These are phyloP conservation scores for Suillus ampliporus DNA, from an alignment of 768 basidiomycete species.

Conservation along the genomic window DNA sequence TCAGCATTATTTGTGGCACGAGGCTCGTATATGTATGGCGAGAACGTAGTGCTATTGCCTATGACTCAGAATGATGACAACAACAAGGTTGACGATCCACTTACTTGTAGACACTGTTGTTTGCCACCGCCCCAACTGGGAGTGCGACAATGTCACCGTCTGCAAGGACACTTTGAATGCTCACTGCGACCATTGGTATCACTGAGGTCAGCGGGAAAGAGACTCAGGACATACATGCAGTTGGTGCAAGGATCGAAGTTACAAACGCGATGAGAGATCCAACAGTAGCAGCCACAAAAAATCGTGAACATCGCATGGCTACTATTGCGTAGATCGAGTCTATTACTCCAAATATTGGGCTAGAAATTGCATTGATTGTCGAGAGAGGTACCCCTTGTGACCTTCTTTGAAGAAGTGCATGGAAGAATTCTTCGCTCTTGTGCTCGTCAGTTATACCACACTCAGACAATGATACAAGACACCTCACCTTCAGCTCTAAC, in stretches of 20 bases:
- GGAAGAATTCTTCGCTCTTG: slow-evolving; percentile 38
- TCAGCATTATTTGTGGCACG: slow-evolving; percentile 16
- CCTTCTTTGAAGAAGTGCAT: slow-evolving; percentile 15
- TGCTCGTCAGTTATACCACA: neutral
- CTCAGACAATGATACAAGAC: neutral
- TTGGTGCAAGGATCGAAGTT: slow-evolving; percentile 29
- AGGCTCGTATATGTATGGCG: neutral
- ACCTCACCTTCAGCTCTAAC: slow-evolving; percentile 23
- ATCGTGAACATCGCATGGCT: slow-evolving; percentile 26
- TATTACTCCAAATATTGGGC: slow-evolving; percentile 26
- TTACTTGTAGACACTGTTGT: slow-evolving; percentile 34
- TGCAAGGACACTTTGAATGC: slow-evolving; percentile 26
- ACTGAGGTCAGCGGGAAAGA: neutral
- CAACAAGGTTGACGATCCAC: neutral
- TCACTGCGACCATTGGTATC: slow-evolving; percentile 17
- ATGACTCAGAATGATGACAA: neutral
- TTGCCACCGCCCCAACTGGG: slow-evolving; percentile 25
- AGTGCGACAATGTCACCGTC: slow-evolving; percentile 31
- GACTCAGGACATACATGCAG: slow-evolving; percentile 25
- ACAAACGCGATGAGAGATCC: slow-evolving; percentile 26
- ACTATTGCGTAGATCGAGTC: slow-evolving; percentile 23
- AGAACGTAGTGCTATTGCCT: slow-evolving; percentile 19
- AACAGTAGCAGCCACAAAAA: slow-evolving; percentile 25
- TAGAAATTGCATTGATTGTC: slow-evolving; percentile 31
- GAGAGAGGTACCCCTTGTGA: slow-evolving; percentile 28